Conservation (phyloP, 176 grass and related monocot genomes). For the Ananas comosus region DNA sequence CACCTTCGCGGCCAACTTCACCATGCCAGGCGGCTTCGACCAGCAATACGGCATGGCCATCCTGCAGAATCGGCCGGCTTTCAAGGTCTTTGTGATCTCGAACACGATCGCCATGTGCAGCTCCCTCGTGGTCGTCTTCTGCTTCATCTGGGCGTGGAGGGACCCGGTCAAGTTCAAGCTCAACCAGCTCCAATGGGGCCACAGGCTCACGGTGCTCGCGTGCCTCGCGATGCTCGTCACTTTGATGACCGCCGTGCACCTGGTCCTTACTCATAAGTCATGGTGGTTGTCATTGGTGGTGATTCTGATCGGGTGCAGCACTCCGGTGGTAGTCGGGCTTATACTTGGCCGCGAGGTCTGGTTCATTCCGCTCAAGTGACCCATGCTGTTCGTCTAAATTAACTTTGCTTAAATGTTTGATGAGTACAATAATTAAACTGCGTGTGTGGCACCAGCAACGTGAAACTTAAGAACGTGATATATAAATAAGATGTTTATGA, state of each 20-base stretch:
- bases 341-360: slow-evolving; percentile 26
- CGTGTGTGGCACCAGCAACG: not conserved
- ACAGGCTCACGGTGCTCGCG: slow-evolving; percentile 22
- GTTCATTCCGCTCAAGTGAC: slow-evolving; percentile 16
- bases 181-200: slow-evolving; percentile 26
- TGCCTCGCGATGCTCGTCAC: slow-evolving; percentile 19
- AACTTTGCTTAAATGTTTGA: not conserved
- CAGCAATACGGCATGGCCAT: slow-evolving; percentile 9
- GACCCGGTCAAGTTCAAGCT: slow-evolving; percentile 30
- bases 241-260: slow-evolving; percentile 1
- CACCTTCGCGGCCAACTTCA: slow-evolving; percentile 37
- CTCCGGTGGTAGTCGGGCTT: slow-evolving; percentile 18
- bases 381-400: not conserved
- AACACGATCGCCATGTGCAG: slow-evolving; percentile 37
- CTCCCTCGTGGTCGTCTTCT: slow-evolving; percentile 29
- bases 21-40: slow-evolving; percentile 41
- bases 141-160: slow-evolving; percentile 30
- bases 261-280: not conserved
- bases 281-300: slow-evolving; percentile 24
- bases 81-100: slow-evolving; percentile 33
- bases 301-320: slow-evolving; percentile 25
- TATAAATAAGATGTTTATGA: too few relatives aligned
- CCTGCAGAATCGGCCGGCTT: slow-evolving; percentile 9
- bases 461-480: too few relatives aligned
- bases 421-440: too few relatives aligned